A percentile compares a stretch with the other conserved stretches of the same genome.
phyloP scores from a whole-genome alignment of 176 grass and related monocot species.

The Oryza glumipatula region DNA sequence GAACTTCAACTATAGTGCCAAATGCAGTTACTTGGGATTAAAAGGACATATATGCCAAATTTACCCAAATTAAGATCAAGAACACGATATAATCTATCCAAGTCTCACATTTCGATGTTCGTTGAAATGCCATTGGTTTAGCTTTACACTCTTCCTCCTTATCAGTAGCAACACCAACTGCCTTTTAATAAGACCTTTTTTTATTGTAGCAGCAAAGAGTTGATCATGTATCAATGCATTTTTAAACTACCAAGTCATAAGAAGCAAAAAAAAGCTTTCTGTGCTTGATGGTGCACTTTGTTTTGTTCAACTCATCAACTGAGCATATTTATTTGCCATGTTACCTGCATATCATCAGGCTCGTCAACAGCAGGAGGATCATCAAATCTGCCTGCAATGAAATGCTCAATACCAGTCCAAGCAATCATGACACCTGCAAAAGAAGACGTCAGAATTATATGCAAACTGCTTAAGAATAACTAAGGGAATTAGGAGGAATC shows the following conservation, averaged over 20 bases:
- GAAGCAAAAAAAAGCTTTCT: slow-evolving; percentile 4
- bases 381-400: slow-evolving; percentile 80
- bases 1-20: background rate
- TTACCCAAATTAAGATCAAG: background rate
- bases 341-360: slow-evolving; percentile 87
- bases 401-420: slow-evolving; percentile 98
- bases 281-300: slow-evolving; percentile 5
- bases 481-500: background rate
- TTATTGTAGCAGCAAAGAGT: background rate
- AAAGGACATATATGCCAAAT: background rate
- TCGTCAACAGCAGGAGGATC: slow-evolving; percentile 74
- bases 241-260: background rate
- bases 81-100: background rate
- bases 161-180: background rate
- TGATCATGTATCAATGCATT: background rate
- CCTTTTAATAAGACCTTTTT: background rate
- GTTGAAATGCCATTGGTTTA: background rate
- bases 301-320: slow-evolving; percentile 14
- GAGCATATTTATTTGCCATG: slow-evolving; percentile 7
- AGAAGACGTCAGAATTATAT: background rate
- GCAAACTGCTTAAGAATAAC: slow-evolving; percentile 4
- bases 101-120: background rate
- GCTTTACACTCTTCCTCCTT: background rate
- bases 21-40: slow-evolving; percentile 17
- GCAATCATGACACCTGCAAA: slow-evolving; percentile 93